Base-by-base conservation (phyloP, 495 filamentous ascomycete species). In the Lophiotrema nucula region DNA sequence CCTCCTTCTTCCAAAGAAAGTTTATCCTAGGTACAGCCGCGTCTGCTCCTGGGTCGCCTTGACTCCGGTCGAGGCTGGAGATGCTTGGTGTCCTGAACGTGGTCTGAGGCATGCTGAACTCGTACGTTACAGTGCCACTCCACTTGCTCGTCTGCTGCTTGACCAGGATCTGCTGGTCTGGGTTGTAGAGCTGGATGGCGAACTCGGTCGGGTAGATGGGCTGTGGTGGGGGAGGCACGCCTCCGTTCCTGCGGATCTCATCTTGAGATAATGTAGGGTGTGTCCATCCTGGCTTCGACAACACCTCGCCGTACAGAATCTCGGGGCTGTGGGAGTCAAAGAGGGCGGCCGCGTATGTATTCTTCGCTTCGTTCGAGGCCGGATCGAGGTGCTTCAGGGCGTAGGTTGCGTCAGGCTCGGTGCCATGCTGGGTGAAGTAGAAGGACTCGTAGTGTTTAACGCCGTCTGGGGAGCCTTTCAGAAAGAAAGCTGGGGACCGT, bases 1-100 rank as follows among this genome's bases (percentile, higher is more conserved):
- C 87, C 65, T 97, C 93, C 67, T 86, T 88, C 71, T 88, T 89
- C 93, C 93, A 97, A 41, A 82, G 86, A 68, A 98, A 97, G 52
- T 82, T 82, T 39, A 96, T 75, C 58, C 87, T 88, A 6, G 92
- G 92, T 0, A 89, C 88, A 41, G 84, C 72, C 39, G 85, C 86
- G 28, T 86, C 83, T 3, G 77, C 79, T 11, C 81, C 77, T 0
- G 85, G 87, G 62, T 89, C 84, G 55, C 76, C 79, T 56, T 85
- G 85, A 15, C 83, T 83, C 23, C 84, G 87, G 71, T 98, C 93
- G 1, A 98, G 71, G 26, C 77, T 79, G 10, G 88, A 90, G 0
- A 77, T 72, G 0, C 88, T 92, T 0, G 93, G 93, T 49, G 83
- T 79, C 3, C 86, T 79, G 47, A 98, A 98, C 39, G 84, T 87